Evolutionary conservation across 768 basidiomycete genomes (phyloP).

Genomic region (Boletus reticuloceps): DNA sequence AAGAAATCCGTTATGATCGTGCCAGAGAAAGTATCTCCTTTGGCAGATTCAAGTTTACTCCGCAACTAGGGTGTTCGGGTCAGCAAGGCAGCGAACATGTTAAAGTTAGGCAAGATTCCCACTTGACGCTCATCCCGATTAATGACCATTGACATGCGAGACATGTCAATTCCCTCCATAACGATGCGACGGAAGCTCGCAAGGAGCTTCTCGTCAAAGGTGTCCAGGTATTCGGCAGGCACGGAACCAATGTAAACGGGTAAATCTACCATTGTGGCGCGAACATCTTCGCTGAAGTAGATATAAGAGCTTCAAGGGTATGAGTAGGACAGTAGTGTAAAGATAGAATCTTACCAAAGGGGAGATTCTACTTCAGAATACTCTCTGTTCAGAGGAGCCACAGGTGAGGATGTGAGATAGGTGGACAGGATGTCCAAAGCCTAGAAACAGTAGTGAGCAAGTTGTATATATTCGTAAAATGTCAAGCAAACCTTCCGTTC

Average conservation of each 20-base stretch:
- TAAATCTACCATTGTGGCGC: slow-evolving; percentile 70
- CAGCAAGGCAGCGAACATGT: not conserved
- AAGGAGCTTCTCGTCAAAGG: slow-evolving; percentile 66
- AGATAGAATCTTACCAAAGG: slow-evolving; percentile 56
- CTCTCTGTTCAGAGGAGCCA: slow-evolving; percentile 84
- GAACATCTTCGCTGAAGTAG: slow-evolving; percentile 74
- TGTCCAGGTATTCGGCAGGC: slow-evolving; percentile 74
- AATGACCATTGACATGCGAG: slow-evolving; percentile 83
- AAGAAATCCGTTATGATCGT: slow-evolving; percentile 81
- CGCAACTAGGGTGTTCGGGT: slow-evolving; percentile 53
- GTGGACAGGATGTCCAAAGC: slow-evolving; percentile 84
- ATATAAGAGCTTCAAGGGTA: slow-evolving; percentile 65
- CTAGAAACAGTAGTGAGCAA: slow-evolving; percentile 33
- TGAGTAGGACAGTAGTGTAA: slow-evolving; percentile 12
- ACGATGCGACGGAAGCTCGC: slow-evolving; percentile 68
- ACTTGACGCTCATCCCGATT: slow-evolving; percentile 88
- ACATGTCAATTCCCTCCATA: slow-evolving; percentile 82
- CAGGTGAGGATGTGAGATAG: slow-evolving; percentile 85
- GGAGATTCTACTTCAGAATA: slow-evolving; percentile 91
- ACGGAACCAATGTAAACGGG: slow-evolving; percentile 81
- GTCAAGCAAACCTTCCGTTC: slow-evolving; percentile 56
- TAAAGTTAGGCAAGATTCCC: slow-evolving; percentile 1
- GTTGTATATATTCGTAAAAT: not conserved
- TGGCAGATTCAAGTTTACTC: slow-evolving; percentile 78
- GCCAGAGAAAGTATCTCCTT: slow-evolving; percentile 76